phyloP scores from a whole-genome alignment of 2,329 filamentous ascomycete species.

The Cercospora canescens region DNA sequence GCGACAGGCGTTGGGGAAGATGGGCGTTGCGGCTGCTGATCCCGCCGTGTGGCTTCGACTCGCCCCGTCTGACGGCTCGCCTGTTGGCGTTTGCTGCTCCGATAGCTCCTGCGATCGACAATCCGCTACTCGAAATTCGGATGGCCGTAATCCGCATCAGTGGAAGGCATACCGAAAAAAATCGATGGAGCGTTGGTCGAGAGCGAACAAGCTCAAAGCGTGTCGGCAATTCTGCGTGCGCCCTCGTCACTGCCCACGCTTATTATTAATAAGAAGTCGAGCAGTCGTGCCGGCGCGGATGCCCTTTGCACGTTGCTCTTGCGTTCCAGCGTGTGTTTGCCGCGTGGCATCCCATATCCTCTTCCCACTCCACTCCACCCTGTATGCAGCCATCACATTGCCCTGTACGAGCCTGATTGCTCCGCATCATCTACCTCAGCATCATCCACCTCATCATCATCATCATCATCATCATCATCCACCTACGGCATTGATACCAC shows the following conservation, averaged over 20 bases:
- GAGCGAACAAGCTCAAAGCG: neutral
- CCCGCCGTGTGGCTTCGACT: neutral
- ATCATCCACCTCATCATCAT: neutral
- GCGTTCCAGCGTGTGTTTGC: conserved; percentile 11
- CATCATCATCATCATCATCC: neutral
- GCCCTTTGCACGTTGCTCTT: conserved; percentile 14
- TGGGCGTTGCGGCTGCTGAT: neutral
- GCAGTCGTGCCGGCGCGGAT: neutral
- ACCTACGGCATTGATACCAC: conserved; percentile 9
- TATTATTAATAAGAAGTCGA: neutral
- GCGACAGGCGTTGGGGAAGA: neutral
- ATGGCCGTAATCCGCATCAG: neutral
- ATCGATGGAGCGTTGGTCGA: neutral
- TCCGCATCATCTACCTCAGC: neutral
- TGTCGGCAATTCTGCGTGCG: neutral
- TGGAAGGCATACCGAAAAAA: neutral
- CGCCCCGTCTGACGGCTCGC: neutral
- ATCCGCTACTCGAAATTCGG: neutral
- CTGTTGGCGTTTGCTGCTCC: neutral
- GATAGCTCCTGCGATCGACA: conserved; percentile 3
- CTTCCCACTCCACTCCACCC: neutral
- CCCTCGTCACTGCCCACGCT: neutral
- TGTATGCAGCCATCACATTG: neutral
- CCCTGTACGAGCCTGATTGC: conserved; percentile 6
- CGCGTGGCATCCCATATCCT: conserved; percentile 9